A percentile compares a stretch with the other conserved stretches of the same genome.
Evolutionary conservation across 108 stramenopile species (phyloP).

Genomic region (Schizochytrium sp.): DNA sequence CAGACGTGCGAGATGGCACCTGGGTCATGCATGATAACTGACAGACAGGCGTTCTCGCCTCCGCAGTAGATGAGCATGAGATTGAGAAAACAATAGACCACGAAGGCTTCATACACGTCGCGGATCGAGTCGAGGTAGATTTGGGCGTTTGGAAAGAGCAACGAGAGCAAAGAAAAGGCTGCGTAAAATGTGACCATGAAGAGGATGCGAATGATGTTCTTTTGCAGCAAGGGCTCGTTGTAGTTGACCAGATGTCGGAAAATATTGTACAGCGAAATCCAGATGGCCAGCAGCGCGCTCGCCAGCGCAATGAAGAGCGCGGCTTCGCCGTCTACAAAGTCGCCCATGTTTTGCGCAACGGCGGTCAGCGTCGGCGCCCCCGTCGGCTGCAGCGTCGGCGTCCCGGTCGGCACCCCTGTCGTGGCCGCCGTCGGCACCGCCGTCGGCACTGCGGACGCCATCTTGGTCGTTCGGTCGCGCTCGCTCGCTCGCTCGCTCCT

Average conservation of each 20-base stretch:
- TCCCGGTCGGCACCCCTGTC: too few species aligned
- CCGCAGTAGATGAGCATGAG: constrained; percentile 22
- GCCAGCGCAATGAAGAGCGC: not conserved
- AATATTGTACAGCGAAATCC: not conserved
- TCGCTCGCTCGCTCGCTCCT: too few species aligned
- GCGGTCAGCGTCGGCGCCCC: not conserved
- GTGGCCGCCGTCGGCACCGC: too few species aligned
- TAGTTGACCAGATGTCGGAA: not conserved
- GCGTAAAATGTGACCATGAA: constrained; percentile 24
- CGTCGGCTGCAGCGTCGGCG: not conserved
- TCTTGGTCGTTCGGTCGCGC: too few species aligned
- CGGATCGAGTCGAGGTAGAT: not conserved
- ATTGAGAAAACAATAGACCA: constrained; percentile 21
- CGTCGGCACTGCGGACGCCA: too few species aligned
- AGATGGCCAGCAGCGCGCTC: not conserved
- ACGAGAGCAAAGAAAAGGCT: not conserved
- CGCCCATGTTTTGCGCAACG: not conserved
- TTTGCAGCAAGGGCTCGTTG: constrained; percentile 19
- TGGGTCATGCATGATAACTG: not conserved
- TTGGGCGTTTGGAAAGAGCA: not conserved
- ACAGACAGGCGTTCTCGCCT: constrained; percentile 20
- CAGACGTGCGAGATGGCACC: not conserved
- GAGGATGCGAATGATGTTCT: constrained; percentile 15
- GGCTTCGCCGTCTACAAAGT: not conserved
- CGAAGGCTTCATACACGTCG: constrained; percentile 25